phyloP scores from a whole-genome alignment of 2,329 filamentous ascomycete genomes.

The Penicillium sp. region DNA sequence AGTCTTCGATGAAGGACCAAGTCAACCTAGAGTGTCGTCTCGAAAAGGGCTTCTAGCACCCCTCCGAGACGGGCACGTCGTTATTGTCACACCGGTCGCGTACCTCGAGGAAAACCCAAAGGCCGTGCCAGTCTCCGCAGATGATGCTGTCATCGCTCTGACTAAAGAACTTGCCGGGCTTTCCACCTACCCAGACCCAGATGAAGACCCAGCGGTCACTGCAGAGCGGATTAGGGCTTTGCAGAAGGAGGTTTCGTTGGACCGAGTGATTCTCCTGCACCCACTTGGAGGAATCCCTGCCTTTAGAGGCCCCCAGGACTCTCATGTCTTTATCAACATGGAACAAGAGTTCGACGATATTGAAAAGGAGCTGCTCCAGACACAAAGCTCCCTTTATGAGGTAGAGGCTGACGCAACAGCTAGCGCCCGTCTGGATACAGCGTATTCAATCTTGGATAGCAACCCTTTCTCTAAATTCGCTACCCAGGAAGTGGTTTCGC shows the following conservation, averaged over 20 bases:
- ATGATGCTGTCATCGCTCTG: slow-evolving; percentile 73
- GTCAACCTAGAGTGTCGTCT: slow-evolving; percentile 38
- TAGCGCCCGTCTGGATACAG: slow-evolving; percentile 12
- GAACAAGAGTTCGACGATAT: slow-evolving; percentile 82
- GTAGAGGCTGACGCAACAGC: slow-evolving; percentile 14
- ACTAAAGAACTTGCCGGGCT: slow-evolving; percentile 73
- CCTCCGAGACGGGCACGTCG: slow-evolving; percentile 66
- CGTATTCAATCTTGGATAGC: slow-evolving; percentile 28
- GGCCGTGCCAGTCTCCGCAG: slow-evolving; percentile 52
- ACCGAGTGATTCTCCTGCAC: slow-evolving; percentile 87
- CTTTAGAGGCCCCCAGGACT: slow-evolving; percentile 56
- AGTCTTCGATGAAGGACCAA: slow-evolving; percentile 31
- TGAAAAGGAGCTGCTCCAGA: slow-evolving; percentile 57
- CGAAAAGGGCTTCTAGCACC: slow-evolving; percentile 63
- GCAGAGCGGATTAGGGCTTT: slow-evolving; percentile 42
- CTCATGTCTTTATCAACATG: slow-evolving; percentile 88
- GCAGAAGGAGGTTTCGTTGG: slow-evolving; percentile 63
- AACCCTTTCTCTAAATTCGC: slow-evolving; percentile 49
- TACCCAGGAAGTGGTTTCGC: slow-evolving; percentile 27
- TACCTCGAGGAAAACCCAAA: slow-evolving; percentile 55
- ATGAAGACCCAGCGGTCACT: slow-evolving; percentile 45
- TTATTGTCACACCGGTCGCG: slow-evolving; percentile 67
- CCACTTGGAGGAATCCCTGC: slow-evolving; percentile 81
- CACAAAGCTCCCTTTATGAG: slow-evolving; percentile 18
- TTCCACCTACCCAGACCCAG: slow-evolving; percentile 46